Conservation (phyloP, 176 grass and related monocot genomes). For the Raddia guianensis region DNA sequence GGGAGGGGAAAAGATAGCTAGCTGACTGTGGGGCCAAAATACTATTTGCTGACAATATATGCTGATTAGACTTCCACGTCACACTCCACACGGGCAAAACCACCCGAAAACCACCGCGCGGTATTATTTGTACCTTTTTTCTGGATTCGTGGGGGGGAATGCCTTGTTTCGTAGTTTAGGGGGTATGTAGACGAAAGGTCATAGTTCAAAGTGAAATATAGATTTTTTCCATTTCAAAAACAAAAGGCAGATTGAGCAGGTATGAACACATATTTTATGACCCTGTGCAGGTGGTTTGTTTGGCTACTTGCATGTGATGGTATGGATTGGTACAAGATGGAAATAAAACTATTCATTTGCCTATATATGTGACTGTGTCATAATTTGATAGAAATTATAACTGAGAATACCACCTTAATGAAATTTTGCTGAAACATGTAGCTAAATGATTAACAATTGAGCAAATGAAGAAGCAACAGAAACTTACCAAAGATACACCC, state of each 20-base stretch:
- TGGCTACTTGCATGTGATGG: background rate
- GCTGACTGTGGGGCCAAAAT: too few species aligned
- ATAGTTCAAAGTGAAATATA: too few species aligned
- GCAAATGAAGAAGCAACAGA: constrained; percentile 28
- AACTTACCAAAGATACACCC: constrained; percentile 93
- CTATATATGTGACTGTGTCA: constrained; percentile 2
- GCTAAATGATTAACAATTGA: background rate
- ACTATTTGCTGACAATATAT: too few species aligned
- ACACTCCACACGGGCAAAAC: too few species aligned
- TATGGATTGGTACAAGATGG: background rate
- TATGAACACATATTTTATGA: background rate
- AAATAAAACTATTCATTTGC: background rate
- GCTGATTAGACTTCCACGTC: too few species aligned
- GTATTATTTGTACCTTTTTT: too few species aligned
- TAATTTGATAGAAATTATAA: constrained; percentile 16
- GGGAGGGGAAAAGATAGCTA: too few species aligned
- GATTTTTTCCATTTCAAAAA: background rate
- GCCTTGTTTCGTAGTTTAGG: too few species aligned
- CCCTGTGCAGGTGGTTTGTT: background rate
- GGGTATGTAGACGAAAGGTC: too few species aligned
- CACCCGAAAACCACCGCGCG: too few species aligned
- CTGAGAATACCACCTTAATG: constrained; percentile 7
- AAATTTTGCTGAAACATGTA: constrained; percentile 24
- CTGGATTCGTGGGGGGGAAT: too few species aligned
- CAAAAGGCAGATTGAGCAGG: background rate